Conservation (phyloP, 2,329 filamentous ascomycete species). For the Alternaria panax region DNA sequence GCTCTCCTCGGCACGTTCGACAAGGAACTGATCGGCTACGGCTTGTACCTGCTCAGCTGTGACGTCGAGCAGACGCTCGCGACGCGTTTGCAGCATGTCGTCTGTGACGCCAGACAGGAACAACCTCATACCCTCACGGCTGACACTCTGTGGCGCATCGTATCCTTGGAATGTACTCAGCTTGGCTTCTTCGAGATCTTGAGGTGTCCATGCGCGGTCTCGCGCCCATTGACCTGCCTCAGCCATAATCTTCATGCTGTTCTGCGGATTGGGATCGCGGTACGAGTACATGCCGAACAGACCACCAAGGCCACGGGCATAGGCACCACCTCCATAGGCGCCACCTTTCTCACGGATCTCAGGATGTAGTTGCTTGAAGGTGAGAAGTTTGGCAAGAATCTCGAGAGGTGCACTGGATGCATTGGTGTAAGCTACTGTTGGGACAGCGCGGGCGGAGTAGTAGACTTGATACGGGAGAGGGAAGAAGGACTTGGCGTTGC, state of each 20-base stretch:
- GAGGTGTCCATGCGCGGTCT: slow-evolving; percentile 79
- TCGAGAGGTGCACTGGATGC: slow-evolving; percentile 80
- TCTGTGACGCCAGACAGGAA: slow-evolving; percentile 87
- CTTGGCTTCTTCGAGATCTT: slow-evolving; percentile 94
- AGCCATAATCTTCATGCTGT: slow-evolving; percentile 84
- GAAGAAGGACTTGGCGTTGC: slow-evolving; percentile 78
- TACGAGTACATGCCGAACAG: slow-evolving; percentile 96
- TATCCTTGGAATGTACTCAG: slow-evolving; percentile 90
- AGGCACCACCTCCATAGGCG: slow-evolving; percentile 92
- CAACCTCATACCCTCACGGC: slow-evolving; percentile 82
- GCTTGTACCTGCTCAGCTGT: slow-evolving; percentile 78
- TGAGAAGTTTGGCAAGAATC: slow-evolving; percentile 88
- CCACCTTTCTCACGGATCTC: slow-evolving; percentile 98
- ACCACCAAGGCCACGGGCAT: slow-evolving; percentile 78
- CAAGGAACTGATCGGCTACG: slow-evolving; percentile 82
- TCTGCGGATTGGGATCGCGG: slow-evolving; percentile 91
- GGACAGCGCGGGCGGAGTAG: slow-evolving; percentile 83
- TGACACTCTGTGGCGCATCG: slow-evolving; percentile 87
- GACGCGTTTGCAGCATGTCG: slow-evolving; percentile 84
- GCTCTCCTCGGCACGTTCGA: slow-evolving; percentile 70
- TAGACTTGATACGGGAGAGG: slow-evolving; percentile 97
- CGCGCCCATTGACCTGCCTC: slow-evolving; percentile 83
- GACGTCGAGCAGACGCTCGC: slow-evolving; percentile 87
- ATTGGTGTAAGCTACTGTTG: slow-evolving; percentile 83
- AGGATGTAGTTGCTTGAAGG: slow-evolving; percentile 95